Percentiles rank a stretch among this genome's conserved stretches.
These are phyloP conservation scores for Cyberlindnera samutprakarnensis DNA, from an alignment of 805 yeast genomes.

Conservation along the genomic window DNA sequence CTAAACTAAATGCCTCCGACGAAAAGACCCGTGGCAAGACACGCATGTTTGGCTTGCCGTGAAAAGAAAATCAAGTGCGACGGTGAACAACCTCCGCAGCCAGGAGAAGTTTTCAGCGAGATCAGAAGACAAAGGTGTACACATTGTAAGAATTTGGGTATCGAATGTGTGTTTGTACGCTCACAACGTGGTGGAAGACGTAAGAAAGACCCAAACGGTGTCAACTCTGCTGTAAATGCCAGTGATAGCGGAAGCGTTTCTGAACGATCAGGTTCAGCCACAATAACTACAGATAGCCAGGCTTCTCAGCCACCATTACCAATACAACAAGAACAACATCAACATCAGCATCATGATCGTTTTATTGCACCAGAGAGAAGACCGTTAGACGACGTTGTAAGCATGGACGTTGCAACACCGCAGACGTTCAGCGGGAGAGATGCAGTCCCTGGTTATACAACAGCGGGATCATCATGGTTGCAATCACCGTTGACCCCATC, in stretches of 20 bases:
- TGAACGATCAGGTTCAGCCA: too few relatives aligned
- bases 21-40: slow-evolving; percentile 45
- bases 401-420: background rate
- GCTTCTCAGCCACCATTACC: background rate
- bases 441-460: background rate
- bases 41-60: slow-evolving; percentile 59
- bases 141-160: slow-evolving; percentile 38
- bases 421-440: background rate
- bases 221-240: background rate
- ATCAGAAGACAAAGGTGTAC: slow-evolving; percentile 29
- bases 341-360: background rate
- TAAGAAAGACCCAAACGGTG: slow-evolving; percentile 8
- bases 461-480: background rate
- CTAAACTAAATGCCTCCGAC: background rate
- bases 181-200: slow-evolving; percentile 53
- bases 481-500: slow-evolving; percentile 6
- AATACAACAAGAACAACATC: background rate
- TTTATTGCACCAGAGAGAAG: background rate
- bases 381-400: background rate
- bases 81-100: slow-evolving; percentile 37
- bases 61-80: slow-evolving; percentile 62
- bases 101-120: slow-evolving; percentile 22
- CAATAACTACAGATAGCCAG: background rate
- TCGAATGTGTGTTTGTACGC: slow-evolving; percentile 48
- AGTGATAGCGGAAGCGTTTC: too few relatives aligned